Evolutionary conservation across 1,284 basidiomycete genomes (phyloP).

Genomic region (Sanghuangporus weigelae): DNA sequence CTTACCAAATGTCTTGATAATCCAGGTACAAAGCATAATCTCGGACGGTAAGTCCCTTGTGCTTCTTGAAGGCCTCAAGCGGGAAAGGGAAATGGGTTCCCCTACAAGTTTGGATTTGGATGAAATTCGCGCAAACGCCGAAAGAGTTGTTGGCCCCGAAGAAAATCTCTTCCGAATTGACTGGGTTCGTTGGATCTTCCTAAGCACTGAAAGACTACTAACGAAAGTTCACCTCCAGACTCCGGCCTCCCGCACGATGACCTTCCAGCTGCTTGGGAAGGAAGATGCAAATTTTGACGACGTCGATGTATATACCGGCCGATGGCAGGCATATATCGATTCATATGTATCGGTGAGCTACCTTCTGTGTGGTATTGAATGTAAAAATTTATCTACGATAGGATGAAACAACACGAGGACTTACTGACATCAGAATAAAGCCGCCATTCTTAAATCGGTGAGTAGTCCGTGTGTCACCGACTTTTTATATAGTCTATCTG

Average conservation of each 20-base stretch:
- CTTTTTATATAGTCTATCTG: slow-evolving; percentile 28
- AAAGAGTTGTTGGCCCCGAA: slow-evolving; percentile 79
- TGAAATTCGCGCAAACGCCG: slow-evolving; percentile 77
- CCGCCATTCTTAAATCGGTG: slow-evolving; percentile 75
- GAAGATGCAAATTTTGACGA: slow-evolving; percentile 88
- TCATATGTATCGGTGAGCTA: slow-evolving; percentile 73
- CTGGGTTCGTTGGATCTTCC: slow-evolving; percentile 56
- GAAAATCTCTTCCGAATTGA: slow-evolving; percentile 92
- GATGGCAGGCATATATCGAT: slow-evolving; percentile 90
- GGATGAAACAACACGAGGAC: slow-evolving; percentile 48
- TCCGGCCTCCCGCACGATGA: slow-evolving; percentile 64
- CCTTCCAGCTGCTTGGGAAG: slow-evolving; percentile 84
- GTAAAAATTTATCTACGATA: slow-evolving; percentile 22
- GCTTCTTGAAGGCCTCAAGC: slow-evolving; percentile 73
- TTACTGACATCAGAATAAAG: slow-evolving; percentile 47
- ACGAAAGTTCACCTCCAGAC: slow-evolving; percentile 42
- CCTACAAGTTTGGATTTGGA: slow-evolving; percentile 82
- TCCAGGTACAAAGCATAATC: slow-evolving; percentile 71
- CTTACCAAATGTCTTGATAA: slow-evolving; percentile 1
- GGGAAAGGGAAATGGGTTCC: slow-evolving; percentile 60
- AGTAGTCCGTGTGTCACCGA: slow-evolving; percentile 22
- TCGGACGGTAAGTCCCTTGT: slow-evolving; percentile 83
- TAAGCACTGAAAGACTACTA: not conserved
- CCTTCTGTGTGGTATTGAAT: not conserved
- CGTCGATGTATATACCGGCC: slow-evolving; percentile 72